A percentile compares a stretch with the other conserved stretches of the same genome.
phyloP scores from a whole-genome alignment of 2,329 filamentous ascomycete species.

The Microcyclospora tardicrescens region DNA sequence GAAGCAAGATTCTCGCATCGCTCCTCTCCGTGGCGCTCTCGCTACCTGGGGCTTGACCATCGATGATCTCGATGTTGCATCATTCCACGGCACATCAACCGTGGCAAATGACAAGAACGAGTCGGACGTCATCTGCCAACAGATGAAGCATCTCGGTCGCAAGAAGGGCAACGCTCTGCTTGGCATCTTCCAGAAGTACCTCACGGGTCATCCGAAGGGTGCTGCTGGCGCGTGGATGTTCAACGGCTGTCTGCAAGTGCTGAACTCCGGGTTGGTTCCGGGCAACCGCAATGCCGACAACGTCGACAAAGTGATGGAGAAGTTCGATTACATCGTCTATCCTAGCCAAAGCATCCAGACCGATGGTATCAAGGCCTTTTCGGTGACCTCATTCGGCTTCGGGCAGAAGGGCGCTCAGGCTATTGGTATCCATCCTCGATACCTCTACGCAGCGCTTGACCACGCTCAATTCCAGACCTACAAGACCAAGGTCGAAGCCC shows the following conservation, averaged over 20 bases:
- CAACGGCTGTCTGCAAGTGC: constrained; percentile 91
- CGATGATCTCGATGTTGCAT: constrained; percentile 87
- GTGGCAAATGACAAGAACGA: constrained; percentile 99
- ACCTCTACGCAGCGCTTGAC: constrained; percentile 89
- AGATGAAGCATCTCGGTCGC: constrained; percentile 86
- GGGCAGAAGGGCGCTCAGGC: constrained; percentile 97
- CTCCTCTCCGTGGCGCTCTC: constrained; percentile 85
- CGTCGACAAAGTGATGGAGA: constrained; percentile 88
- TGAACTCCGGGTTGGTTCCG: constrained; percentile 86
- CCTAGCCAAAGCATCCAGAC: constrained; percentile 92
- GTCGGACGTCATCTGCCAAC: constrained; percentile 91
- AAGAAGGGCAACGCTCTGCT: constrained; percentile 92
- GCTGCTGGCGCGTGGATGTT: constrained; percentile 99
- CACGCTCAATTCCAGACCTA: constrained; percentile 70
- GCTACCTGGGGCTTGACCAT: constrained; percentile 97
- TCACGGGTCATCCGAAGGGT: constrained; percentile 98
- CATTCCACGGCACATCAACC: constrained; percentile 97
- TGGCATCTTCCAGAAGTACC: constrained; percentile 98
- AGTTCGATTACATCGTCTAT: constrained; percentile 96
- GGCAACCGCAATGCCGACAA: constrained; percentile 98
- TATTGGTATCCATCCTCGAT: constrained; percentile 92
- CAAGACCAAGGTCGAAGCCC: constrained; percentile 73
- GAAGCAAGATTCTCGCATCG: constrained; percentile 88
- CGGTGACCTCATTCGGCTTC: constrained; percentile 97
- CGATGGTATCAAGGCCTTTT: constrained; percentile 96